These are phyloP conservation scores for Colletotrichum musicola DNA, from an alignment of 2,329 filamentous ascomycete species.

Conservation along the genomic window DNA sequence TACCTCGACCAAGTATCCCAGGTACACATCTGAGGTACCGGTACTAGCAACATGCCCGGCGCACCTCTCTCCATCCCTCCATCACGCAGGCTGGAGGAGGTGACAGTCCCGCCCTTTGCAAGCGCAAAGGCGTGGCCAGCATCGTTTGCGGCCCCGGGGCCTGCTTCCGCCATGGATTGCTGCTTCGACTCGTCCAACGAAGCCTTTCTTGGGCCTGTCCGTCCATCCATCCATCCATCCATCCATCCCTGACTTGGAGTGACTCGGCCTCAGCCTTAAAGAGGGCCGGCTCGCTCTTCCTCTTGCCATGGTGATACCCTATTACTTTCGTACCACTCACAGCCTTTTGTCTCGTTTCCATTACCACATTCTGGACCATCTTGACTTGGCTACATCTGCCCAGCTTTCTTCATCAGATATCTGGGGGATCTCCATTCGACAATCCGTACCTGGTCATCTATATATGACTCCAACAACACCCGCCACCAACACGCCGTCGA, in stretches of 20 bases:
- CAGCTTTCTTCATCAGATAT: constrained; percentile 20
- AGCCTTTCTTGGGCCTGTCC: constrained; percentile 16
- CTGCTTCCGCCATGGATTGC: constrained; percentile 28
- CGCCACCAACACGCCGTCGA: constrained; percentile 11
- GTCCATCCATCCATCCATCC: constrained; percentile 29
- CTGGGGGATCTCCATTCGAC: constrained; percentile 16
- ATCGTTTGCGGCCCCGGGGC: constrained; percentile 26
- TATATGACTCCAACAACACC: constrained; percentile 1
- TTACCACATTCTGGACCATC: constrained; percentile 13
- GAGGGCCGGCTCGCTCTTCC: constrained; percentile 29
- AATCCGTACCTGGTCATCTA: not conserved
- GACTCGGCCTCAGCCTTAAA: constrained; percentile 32
- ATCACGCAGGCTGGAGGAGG: constrained; percentile 3
- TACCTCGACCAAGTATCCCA: constrained; percentile 21
- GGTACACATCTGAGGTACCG: constrained; percentile 36
- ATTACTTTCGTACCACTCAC: constrained; percentile 21
- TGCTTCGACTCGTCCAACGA: constrained; percentile 19
- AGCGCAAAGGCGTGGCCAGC: constrained; percentile 24
- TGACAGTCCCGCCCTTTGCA: not conserved
- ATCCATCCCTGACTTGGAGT: constrained; percentile 15
- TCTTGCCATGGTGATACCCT: constrained; percentile 8
- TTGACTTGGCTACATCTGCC: constrained; percentile 8
- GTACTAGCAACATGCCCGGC: constrained; percentile 28
- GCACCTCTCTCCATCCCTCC: constrained; percentile 15
- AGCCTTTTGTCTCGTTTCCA: not conserved